Base-by-base conservation (phyloP, 2,329 filamentous ascomycete genomes). In the Fusarium setosum region DNA sequence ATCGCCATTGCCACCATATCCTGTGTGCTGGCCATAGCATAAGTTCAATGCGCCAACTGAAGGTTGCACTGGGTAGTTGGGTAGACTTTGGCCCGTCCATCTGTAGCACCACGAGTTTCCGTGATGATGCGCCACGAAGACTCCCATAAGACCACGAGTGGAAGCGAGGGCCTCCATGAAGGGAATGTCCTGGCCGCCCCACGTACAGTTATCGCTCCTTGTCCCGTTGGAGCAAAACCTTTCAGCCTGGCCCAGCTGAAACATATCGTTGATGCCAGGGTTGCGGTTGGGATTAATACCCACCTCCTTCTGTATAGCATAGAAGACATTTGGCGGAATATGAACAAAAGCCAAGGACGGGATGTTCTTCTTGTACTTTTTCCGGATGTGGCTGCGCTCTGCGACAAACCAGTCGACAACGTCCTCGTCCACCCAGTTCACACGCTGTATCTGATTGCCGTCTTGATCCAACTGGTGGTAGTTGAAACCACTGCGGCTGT, bases 1-100 rank as follows among this genome's bases (percentile, higher is more conserved):
- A 34, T 79, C 78, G 0, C 87, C 86, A 63, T 90, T 90, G 0
- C 89, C 89, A 1, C 88, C 89, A 55, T 90, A 90, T 2, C 89
- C 88, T 0, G 85, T 83, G 63, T 88, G 88, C 61, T 89, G 84
- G 3, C 86, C 86, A 70, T 88, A 90, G 62, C 81, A 83, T 12
- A 83, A 57, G 40, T 77, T 73, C 20, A 76, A 61, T 2, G 79
- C 79, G 37, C 77, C 44, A 9, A 23, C 23, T 15, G 42, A 38
- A 18, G 52, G 52, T n/a, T 56, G 52, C 6, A 56, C 52, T 5
- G 52, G 52, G 13, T 56, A 56, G 5, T 15, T 26, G 15, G 52
- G 52, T 23, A 56, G 17, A 15, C 21, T 49, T 11, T 37, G n/a
- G 15, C 24, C 10, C 6, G 41, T 56, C 79, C 77, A 81, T 51